A percentile compares a stretch with the other conserved stretches of the same genome.
phyloP scores from a whole-genome alignment of 2,329 filamentous ascomycete species.

The Plenodomus tracheiphilus region DNA sequence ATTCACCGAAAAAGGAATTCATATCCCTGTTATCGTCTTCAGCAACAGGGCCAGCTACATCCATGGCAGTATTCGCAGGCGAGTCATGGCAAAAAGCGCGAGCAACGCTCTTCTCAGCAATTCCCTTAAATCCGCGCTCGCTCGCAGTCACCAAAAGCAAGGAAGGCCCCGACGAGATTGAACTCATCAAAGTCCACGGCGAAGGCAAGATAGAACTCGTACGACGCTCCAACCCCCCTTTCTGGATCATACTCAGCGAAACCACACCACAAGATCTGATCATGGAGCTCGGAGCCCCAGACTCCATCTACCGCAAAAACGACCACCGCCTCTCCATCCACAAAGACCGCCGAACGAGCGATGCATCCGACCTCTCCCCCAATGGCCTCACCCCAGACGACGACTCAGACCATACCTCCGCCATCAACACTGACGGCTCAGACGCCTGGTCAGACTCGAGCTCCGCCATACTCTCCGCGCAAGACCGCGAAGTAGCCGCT shows the following conservation, averaged over 20 bases:
- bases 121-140: constrained; percentile 73
- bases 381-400: constrained; percentile 35
- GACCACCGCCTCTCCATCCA: constrained; percentile 89
- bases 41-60: constrained; percentile 73
- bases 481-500: constrained; percentile 61
- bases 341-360: constrained; percentile 42
- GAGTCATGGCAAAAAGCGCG: constrained; percentile 88
- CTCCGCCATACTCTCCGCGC: constrained; percentile 57
- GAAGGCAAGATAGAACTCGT: constrained; percentile 78
- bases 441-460: constrained; percentile 53
- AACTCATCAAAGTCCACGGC: constrained; percentile 75
- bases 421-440: constrained; percentile 43
- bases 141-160: constrained; percentile 68
- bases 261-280: constrained; percentile 92
- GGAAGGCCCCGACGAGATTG: constrained; percentile 88
- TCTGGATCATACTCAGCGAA: constrained; percentile 77
- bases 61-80: constrained; percentile 90
- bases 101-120: constrained; percentile 73
- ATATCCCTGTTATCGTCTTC: constrained; percentile 82
- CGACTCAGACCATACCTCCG: constrained; percentile 40
- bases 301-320: constrained; percentile 90
- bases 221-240: constrained; percentile 67
- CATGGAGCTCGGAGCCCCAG: constrained; percentile 86
- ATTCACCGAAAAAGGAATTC: constrained; percentile 77
- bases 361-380: constrained; percentile 40